Conservation (phyloP, 805 yeast species). For the Wickerhamomyces silvicola region DNA sequence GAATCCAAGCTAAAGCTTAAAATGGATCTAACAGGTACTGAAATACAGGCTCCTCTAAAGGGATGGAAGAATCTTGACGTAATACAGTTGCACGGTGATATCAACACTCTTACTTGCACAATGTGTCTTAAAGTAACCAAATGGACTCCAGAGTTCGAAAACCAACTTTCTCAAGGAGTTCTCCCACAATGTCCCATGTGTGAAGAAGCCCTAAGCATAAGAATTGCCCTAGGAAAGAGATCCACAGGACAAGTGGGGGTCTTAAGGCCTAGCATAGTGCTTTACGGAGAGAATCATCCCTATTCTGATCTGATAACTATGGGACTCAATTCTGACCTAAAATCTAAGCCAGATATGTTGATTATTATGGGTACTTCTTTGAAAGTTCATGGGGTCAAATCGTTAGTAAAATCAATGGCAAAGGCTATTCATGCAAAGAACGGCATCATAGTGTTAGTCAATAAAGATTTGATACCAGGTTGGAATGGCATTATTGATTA, state of each 20-base stretch:
- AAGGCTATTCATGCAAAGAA: conserved; percentile 67
- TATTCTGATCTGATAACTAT: conserved; percentile 71
- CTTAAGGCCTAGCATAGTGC: conserved; percentile 81
- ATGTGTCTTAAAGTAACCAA: conserved; percentile 49
- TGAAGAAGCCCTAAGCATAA: conserved; percentile 42
- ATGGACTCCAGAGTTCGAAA: conserved; percentile 55
- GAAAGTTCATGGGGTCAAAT: conserved; percentile 84
- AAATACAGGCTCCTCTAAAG: conserved; percentile 11
- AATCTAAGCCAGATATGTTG: conserved; percentile 65
- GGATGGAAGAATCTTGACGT: conserved; percentile 66
- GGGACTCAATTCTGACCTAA: conserved; percentile 61
- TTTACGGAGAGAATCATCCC: conserved; percentile 94
- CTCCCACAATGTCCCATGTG: conserved; percentile 78
- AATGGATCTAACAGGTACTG: conserved; percentile 41
- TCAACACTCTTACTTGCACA: conserved; percentile 72
- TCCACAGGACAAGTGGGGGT: conserved; percentile 64
- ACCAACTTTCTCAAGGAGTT: conserved; percentile 48
- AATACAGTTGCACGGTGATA: conserved; percentile 87
- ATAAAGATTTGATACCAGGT: conserved; percentile 56
- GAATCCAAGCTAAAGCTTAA: conserved; percentile 62
- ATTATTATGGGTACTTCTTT: conserved; percentile 91
- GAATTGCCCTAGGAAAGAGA: conserved; percentile 68
- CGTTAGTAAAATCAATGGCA: conserved; percentile 63
- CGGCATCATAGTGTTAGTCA: conserved; percentile 73
- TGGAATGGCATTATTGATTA: conserved; percentile 77